Conservation (phyloP, 371 early-diverging fungal genomes). For the Batkoa obscura region DNA sequence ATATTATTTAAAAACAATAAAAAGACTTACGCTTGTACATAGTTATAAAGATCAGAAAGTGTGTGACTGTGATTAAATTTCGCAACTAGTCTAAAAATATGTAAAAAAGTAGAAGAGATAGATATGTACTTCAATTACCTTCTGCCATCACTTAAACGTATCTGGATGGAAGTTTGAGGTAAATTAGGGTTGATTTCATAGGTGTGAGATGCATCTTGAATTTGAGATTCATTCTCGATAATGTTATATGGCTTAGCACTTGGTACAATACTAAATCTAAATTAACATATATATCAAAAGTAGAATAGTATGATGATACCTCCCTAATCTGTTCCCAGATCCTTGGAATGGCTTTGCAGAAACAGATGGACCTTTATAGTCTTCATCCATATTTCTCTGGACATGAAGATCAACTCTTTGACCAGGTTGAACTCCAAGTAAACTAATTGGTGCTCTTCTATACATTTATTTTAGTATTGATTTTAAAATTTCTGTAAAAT, state of each 20-base stretch:
- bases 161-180: slow-evolving; percentile 56
- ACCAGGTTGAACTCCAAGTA: slow-evolving; percentile 73
- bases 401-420: slow-evolving; percentile 86
- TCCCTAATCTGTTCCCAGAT: slow-evolving; percentile 67
- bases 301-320: slow-evolving; percentile 6
- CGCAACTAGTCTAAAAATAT: slow-evolving; percentile 44
- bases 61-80: slow-evolving; percentile 83
- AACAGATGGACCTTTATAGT: slow-evolving; percentile 65
- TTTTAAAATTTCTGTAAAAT: background rate
- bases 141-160: slow-evolving; percentile 81
- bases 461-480: background rate
- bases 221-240: slow-evolving; percentile 9
- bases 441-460: slow-evolving; percentile 41
- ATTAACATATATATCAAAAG: background rate
- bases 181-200: slow-evolving; percentile 37
- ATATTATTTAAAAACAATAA: background rate
- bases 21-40: slow-evolving; percentile 36
- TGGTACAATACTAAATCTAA: background rate
- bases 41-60: slow-evolving; percentile 56
- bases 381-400: slow-evolving; percentile 59
- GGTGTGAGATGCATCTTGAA: slow-evolving; percentile 15
- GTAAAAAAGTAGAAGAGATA: background rate
- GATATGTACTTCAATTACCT: slow-evolving; percentile 13
- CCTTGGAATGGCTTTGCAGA: slow-evolving; percentile 67
- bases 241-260: slow-evolving; percentile 8